Base-by-base conservation (phyloP, 805 yeast species). In the Blastobotrys attinorum region DNA sequence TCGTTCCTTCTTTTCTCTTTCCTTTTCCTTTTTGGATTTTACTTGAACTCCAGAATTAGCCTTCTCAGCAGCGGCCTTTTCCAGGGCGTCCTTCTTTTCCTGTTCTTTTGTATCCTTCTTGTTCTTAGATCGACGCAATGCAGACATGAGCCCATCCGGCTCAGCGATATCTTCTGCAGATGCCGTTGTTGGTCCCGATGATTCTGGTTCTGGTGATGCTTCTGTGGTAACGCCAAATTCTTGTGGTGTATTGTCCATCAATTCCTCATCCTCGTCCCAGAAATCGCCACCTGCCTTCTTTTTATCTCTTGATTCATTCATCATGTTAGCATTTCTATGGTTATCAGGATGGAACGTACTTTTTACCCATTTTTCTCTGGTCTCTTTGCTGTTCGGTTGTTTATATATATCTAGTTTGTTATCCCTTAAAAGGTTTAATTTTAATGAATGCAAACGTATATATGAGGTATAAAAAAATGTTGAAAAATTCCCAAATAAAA, bases 1-100 rank as follows among this genome's bases (percentile, higher is more conserved):
- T 31, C 67, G 64, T 59, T 67, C 71, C 54, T 67, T 69, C 59
- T 89, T 96, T 64, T 90, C 95, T 78, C 85, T 86, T 65, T 92
- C 95, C 70, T 81, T 89, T 69, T 90, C 97, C 67, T 90, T 88
- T 76, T 90, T 92, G 46, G 90, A 78, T 65, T 89, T 87, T 59
- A 88, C 72, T 51, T 78, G 75, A 39, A 90, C 87, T 23, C 76
- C 87, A 39, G 69, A 63, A 42, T 63, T 61, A 47, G 69, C 67
- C 15, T 49, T 48, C n/a, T 48, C 53, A 27, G 52, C 56, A 11
- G 56, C 63, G 17, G 49, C 56, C 43, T 56, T 55, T 35, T 51
- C 57, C 11, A 46, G 62, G 10, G 62, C 67, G 48, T 75, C 77
- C 43, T 76, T 81, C 46, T 73, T 79, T 48, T 76, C 78, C 44